Base-by-base conservation (phyloP, 805 yeast genomes). In the Candida sithepensis region DNA sequence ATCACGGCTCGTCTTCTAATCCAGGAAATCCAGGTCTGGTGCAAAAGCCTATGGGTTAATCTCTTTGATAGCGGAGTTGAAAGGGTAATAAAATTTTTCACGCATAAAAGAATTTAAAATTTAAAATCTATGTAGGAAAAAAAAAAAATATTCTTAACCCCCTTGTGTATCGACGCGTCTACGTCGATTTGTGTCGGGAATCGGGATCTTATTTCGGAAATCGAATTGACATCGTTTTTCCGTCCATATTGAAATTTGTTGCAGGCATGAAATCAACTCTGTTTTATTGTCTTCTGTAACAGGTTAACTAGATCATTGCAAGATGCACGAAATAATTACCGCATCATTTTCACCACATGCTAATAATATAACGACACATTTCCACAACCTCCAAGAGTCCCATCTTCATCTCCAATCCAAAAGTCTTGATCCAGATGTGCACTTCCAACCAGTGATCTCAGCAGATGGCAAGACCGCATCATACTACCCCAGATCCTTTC, bases 401-500 rank as follows among this genome's bases (percentile, higher is more conserved):
- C 82, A 79, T 58, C 73, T 85, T 39, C 82, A 80, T 26, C 85
- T 76, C 59, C 63, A 64, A n/a, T 60, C 61, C 13, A 22, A 14
- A n/a, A 14, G 3, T 10, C 16, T 74, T 3, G 78, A 75, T 50
- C 76, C 84, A 2, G 45, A 67, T 16, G 70, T 82, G 3, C 73
- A 74, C 50, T 72, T 82, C 52, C 67, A 71, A 36, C 68, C 77
- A 4, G 73, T 73, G 1, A 54, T 68, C 1, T 66, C 70, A 32
- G 47, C 52, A 2, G 51, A 71, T 39, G 64, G 72, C 8, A 74
- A 75, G 44, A 65, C 78, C 0, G 75, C 77, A 0, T 77, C 81
- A n/a, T 88, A 81, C 60, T 73, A 84, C n/a, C 98, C 99, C 1
- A 68, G 98, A 46, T 79, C 87, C 0, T 57, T 89, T 32, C 57